These are phyloP conservation scores for Pinus tabuliformis DNA, from an alignment of 75 land plant genomes.

Conservation along the genomic window DNA sequence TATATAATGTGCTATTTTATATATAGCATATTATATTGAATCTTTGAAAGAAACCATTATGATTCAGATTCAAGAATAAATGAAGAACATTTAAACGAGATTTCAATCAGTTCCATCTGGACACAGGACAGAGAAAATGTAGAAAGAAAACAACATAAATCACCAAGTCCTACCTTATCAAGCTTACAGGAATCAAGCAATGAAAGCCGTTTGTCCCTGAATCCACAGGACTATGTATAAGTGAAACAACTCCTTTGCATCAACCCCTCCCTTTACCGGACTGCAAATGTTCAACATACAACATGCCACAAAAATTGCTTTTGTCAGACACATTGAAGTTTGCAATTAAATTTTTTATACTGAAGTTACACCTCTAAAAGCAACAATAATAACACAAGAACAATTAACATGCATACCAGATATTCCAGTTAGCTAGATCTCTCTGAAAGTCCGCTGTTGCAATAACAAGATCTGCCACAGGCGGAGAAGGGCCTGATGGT, in stretches of 20 bases:
- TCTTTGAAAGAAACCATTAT: too few relatives aligned
- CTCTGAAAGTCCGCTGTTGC: conserved; percentile 92
- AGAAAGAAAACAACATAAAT: not conserved
- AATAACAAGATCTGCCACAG: conserved; percentile 84
- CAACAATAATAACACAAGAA: not conserved
- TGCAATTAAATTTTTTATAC: not conserved
- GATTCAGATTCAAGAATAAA: too few relatives aligned
- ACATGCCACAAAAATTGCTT: not conserved
- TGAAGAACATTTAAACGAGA: too few relatives aligned
- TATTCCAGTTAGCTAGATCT: conserved; percentile 78
- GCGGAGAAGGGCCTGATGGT: conserved; percentile 80
- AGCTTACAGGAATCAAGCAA: conserved; percentile 75
- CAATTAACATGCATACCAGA: conserved; percentile 28
- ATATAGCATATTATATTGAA: too few relatives aligned
- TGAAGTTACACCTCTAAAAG: not conserved
- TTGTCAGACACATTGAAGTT: not conserved
- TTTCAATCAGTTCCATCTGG: too few relatives aligned
- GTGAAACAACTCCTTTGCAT: conserved; percentile 89
- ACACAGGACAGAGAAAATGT: not conserved
- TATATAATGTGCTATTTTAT: too few relatives aligned
- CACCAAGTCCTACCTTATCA: conserved; percentile 59
- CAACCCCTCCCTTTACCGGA: conserved; percentile 69
- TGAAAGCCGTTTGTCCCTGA: conserved; percentile 67
- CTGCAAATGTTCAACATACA: conserved; percentile 26
- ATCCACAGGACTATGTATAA: conserved; percentile 74